phyloP scores from a whole-genome alignment of 2,329 filamentous ascomycete species.

The Aspergillus oerlinghausenensis region DNA sequence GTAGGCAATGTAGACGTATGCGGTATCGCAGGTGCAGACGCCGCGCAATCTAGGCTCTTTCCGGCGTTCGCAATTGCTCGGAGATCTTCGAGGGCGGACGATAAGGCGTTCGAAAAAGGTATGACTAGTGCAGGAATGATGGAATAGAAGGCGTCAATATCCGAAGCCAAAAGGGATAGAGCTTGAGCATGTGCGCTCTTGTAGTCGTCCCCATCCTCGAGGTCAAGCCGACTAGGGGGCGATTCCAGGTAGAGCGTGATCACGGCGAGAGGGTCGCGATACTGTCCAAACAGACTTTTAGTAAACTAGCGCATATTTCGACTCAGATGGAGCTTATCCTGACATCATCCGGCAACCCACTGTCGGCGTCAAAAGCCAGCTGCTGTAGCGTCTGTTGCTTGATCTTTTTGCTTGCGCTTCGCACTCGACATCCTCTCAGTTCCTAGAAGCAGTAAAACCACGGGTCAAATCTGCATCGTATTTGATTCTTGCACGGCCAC shows the following conservation, averaged over 20 bases:
- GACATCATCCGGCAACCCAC: slow-evolving; percentile 32
- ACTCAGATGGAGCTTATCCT: slow-evolving; percentile 1
- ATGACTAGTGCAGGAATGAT: slow-evolving; percentile 22
- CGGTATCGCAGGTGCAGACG: slow-evolving; percentile 7
- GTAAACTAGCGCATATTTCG: not conserved
- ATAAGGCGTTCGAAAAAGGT: slow-evolving; percentile 23
- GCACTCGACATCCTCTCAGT: slow-evolving; percentile 30
- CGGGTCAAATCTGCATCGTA: not conserved
- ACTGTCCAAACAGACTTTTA: slow-evolving; percentile 17
- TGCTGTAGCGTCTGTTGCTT: slow-evolving; percentile 28
- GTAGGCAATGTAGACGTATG: slow-evolving; percentile 7
- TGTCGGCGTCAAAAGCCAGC: slow-evolving; percentile 30
- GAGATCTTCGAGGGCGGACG: slow-evolving; percentile 22
- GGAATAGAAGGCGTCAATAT: slow-evolving; percentile 34
- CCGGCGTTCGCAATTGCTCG: slow-evolving; percentile 22
- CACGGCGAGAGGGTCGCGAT: slow-evolving; percentile 32
- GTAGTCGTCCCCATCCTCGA: slow-evolving; percentile 11
- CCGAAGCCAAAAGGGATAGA: slow-evolving; percentile 29
- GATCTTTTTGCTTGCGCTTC: slow-evolving; percentile 29
- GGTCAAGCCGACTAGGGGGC: slow-evolving; percentile 17
- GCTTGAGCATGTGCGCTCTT: slow-evolving; percentile 21
- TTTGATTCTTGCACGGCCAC: not conserved
- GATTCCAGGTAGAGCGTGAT: slow-evolving; percentile 36
- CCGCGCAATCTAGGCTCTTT: not conserved
- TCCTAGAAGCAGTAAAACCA: slow-evolving; percentile 22